These are phyloP conservation scores for Naganishia randhawae DNA, from an alignment of 768 basidiomycete genomes.

Conservation along the genomic window DNA sequence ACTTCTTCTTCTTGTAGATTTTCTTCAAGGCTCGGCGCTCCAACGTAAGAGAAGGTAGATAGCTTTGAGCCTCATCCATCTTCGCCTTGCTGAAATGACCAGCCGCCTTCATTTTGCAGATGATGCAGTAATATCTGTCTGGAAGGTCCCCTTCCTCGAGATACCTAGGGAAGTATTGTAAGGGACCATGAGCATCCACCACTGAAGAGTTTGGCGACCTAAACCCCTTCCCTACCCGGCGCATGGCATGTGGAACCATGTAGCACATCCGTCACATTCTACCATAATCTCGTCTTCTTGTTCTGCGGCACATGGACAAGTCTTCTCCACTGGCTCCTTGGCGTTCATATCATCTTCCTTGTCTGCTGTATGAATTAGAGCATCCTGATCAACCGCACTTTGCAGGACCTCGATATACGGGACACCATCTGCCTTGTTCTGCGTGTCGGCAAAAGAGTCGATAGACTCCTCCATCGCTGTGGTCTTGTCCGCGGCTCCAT, in stretches of 20 bases:
- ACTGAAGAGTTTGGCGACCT: background rate
- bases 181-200: background rate
- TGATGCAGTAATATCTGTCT: conserved; percentile 20
- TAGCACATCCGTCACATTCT: conserved; percentile 21
- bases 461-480: background rate
- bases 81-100: conserved; percentile 1
- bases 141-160: conserved; percentile 13
- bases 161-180: background rate
- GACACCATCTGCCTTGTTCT: background rate
- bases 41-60: conserved; percentile 20
- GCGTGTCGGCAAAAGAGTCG: background rate
- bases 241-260: conserved; percentile 27
- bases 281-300: conserved; percentile 27
- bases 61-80: conserved; percentile 6
- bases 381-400: background rate
- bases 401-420: background rate
- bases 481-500: background rate
- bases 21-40: conserved; percentile 18
- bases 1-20: conserved; percentile 15
- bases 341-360: too few relatives aligned
- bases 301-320: conserved; percentile 24
- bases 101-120: conserved; percentile 9
- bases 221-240: conserved; percentile 15
- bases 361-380: background rate
- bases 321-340: background rate